phyloP scores from a whole-genome alignment of 2,329 filamentous ascomycete species.

The Fusarium falciforme region DNA sequence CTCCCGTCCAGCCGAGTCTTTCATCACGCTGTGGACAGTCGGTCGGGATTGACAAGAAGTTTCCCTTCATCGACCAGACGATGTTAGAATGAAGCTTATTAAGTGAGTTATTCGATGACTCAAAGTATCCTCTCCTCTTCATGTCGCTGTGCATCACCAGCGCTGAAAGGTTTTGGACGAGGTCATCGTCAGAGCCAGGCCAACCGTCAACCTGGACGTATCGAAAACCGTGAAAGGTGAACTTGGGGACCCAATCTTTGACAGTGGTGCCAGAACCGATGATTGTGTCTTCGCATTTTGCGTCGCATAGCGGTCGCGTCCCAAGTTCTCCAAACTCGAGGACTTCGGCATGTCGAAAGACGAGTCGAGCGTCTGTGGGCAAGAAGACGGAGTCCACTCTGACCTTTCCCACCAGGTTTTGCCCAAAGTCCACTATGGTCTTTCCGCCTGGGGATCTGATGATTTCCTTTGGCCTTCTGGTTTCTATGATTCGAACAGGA shows the following conservation, averaged over 20 bases:
- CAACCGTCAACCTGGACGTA: slow-evolving; percentile 60
- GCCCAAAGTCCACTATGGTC: background rate
- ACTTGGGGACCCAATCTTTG: slow-evolving; percentile 53
- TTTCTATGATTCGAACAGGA: background rate
- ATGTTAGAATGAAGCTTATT: background rate
- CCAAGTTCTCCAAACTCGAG: slow-evolving; percentile 14
- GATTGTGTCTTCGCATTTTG: background rate
- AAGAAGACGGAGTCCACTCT: background rate
- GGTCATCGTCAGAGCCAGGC: slow-evolving; percentile 20
- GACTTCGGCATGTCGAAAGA: slow-evolving; percentile 14
- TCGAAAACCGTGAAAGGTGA: slow-evolving; percentile 66
- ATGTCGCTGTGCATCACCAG: background rate
- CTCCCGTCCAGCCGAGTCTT: background rate
- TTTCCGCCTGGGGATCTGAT: background rate
- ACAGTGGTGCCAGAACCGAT: background rate
- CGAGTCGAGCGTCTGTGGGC: background rate
- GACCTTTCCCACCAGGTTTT: background rate
- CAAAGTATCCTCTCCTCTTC: background rate
- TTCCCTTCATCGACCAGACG: background rate
- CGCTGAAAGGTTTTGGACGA: background rate
- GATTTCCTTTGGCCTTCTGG: background rate
- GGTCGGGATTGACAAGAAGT: background rate
- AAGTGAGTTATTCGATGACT: background rate
- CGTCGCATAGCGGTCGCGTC: background rate
- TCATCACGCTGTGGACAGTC: background rate